Evolutionary conservation across 1,284 basidiomycete species (phyloP).

Genomic region (Waitea zeae): DNA sequence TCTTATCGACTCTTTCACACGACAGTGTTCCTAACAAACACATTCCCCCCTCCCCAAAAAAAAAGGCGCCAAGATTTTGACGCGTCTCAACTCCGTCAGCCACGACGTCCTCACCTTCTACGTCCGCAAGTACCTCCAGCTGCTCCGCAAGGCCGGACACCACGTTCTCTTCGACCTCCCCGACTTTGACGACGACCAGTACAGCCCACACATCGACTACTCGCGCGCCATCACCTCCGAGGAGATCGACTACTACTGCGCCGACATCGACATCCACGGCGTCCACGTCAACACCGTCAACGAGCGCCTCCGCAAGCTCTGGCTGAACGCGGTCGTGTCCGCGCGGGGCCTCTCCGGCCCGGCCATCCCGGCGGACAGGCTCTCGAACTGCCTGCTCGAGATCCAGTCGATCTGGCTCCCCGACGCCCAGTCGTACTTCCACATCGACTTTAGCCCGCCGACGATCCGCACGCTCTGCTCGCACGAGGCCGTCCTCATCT

Average conservation of each 20-base stretch:
- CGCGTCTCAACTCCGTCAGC: too few species aligned
- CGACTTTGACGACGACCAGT: conserved; percentile 12
- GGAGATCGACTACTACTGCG: conserved; percentile 5
- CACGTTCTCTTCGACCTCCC: conserved; percentile 15
- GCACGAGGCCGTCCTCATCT: conserved; percentile 14
- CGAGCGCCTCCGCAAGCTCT: conserved; percentile 12
- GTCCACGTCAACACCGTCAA: conserved; percentile 15
- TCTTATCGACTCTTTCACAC: too few species aligned
- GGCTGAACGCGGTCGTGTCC: conserved; percentile 16
- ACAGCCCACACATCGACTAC: conserved; percentile 11
- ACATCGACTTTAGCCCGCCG: conserved; percentile 13
- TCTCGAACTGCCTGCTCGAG: conserved; percentile 12
- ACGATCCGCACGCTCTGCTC: conserved; percentile 14
- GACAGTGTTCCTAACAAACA: too few species aligned
- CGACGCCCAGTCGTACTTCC: conserved; percentile 10
- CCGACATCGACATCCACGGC: conserved; percentile 11
- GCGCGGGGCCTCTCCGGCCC: conserved; percentile 10
- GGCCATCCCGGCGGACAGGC: conserved; percentile 7
- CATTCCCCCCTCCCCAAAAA: too few species aligned
- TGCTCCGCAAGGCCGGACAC: conserved; percentile 13
- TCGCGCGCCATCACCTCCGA: conserved; percentile 8
- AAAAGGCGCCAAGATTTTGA: conserved; percentile 3
- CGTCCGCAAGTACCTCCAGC: conserved; percentile 11
- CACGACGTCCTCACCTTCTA: conserved; percentile 9
- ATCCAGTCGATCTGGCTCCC: conserved; percentile 10